A percentile compares a stretch with the other conserved stretches of the same genome.
Conservation (phyloP, 768 basidiomycete genomes). For the Zangia roseola region DNA sequence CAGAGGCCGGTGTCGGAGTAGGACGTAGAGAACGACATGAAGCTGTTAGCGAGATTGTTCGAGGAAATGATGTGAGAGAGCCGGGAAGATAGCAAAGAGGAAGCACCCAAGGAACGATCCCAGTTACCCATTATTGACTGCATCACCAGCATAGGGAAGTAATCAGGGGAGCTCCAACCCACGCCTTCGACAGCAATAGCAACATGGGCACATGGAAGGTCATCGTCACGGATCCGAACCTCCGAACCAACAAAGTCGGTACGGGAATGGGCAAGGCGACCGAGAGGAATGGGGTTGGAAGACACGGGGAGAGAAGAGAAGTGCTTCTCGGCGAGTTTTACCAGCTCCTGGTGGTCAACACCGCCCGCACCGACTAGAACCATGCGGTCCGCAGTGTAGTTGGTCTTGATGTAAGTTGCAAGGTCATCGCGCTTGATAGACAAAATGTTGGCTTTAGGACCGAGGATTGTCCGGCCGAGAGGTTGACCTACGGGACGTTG, state of each 20-base stretch:
- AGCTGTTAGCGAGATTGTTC: conserved; percentile 97
- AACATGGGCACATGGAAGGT: conserved; percentile 83
- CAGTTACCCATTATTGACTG: conserved; percentile 98
- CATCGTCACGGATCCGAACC: conserved; percentile 93
- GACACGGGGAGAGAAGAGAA: conserved; percentile 90
- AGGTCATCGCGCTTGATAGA: conserved; percentile 94
- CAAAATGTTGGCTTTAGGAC: conserved; percentile 92
- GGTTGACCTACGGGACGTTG: conserved; percentile 66
- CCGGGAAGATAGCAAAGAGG: conserved; percentile 84
- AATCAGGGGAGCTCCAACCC: conserved; percentile 96
- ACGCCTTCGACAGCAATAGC: conserved; percentile 98
- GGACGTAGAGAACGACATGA: conserved; percentile 98
- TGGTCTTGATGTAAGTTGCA: conserved; percentile 87
- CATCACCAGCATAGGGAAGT: conserved; percentile 99
- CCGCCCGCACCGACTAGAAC: conserved; percentile 97
- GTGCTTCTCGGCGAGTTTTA: conserved; percentile 92
- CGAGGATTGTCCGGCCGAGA: conserved; percentile 95
- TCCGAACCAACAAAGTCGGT: conserved; percentile 91
- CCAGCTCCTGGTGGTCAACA: conserved; percentile 87
- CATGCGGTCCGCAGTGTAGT: conserved; percentile 99
- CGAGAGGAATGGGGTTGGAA: conserved; percentile 83
- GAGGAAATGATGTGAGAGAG: conserved; percentile 88
- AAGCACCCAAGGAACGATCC: conserved; percentile 94
- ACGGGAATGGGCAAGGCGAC: conserved; percentile 71
- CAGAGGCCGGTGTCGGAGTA: conserved; percentile 99